Evolutionary conservation across 2,329 filamentous ascomycete species (phyloP), one percentile per base, ranked within the genome.

Genomic region (Lasiodiplodia theobromae): DNA sequence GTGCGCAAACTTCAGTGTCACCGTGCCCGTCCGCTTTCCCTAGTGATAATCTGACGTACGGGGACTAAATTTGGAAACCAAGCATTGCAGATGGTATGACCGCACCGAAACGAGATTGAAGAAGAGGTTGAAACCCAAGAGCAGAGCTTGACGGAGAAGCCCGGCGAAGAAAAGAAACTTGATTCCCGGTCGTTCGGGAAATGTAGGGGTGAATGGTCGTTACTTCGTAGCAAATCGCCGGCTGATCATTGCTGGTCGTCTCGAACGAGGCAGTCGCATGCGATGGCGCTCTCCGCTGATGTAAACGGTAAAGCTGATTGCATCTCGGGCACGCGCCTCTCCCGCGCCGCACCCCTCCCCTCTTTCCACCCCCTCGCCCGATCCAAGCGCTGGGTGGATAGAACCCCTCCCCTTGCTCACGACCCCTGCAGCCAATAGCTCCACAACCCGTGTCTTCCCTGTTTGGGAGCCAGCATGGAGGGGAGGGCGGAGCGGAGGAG

Each of bases 211-310:
- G 18, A 40, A 21, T 8, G 44, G 54, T 23, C 54, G 34, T 57
- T 57, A 23, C 54, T 40, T 63, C 58, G 40, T 64, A n/a, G 11
- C 31, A 49, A 44, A 18, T 57, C 53, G 53, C 28, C 40, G 54
- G 16, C 14, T 25, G 40, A 38, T 21, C 38, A 21, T 23, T 21
- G 16, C 16, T 38, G 57, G 14, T 31, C 28, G 37, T 38, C 38
- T 23, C 38, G 8, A 51, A 51, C 25, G 51, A 10, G 44, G 58
- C 16, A 47, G 57, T 44, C 37, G 18, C 25, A 21, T 51, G 58
- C 44, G 40, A 49, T 47, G 44, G 14, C 18, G 58, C 44, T 47
- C 57, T 28, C n/a, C 25, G 44, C 38, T 51, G 58, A 63, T 28
- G 40, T 28, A 34, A 51, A n/a, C 38, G 25, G 38, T 18, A 12